Conservation (phyloP, 176 grass and related monocot genomes). For the Dendrocalamus sinicus region DNA sequence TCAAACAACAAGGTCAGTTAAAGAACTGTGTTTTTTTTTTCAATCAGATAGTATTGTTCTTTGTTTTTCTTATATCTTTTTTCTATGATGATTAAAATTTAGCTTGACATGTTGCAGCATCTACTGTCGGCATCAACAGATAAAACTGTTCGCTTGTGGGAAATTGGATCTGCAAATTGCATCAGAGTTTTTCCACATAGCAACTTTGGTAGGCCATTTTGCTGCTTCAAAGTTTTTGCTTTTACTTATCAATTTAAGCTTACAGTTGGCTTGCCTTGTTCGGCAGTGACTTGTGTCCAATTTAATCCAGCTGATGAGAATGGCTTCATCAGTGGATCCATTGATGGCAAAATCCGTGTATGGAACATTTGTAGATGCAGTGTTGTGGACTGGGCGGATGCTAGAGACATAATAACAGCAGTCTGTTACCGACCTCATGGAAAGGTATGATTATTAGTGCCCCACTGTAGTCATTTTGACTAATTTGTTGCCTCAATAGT, state of each 20-base stretch:
- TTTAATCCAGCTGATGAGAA: constrained; percentile 71
- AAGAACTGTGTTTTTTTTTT: neutral
- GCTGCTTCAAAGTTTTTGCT: neutral
- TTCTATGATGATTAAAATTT: constrained; percentile 34
- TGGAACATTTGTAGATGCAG: constrained; percentile 72
- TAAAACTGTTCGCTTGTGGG: constrained; percentile 90
- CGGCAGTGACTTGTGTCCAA: constrained; percentile 90
- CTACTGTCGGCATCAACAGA: constrained; percentile 83
- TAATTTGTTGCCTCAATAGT: neutral
- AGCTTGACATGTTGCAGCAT: constrained; percentile 52
- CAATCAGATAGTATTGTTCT: neutral
- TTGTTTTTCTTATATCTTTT: constrained; percentile 23
- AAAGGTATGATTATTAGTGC: constrained; percentile 61
- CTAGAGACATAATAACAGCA: constrained; percentile 82
- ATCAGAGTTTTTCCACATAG: constrained; percentile 72
- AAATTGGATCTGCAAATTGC: constrained; percentile 70
- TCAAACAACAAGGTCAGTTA: constrained; percentile 78
- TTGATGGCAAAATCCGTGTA: constrained; percentile 96
- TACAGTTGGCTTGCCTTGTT: constrained; percentile 18
- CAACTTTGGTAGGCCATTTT: constrained; percentile 70
- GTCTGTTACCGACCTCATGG: constrained; percentile 79
- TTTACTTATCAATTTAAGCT: constrained; percentile 40
- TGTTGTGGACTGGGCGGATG: constrained; percentile 85
- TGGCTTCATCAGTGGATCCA: constrained; percentile 87
- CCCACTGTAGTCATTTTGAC: neutral